Base-by-base conservation (phyloP, 108 stramenopile species). In the Fragilaria crotonensis region DNA sequence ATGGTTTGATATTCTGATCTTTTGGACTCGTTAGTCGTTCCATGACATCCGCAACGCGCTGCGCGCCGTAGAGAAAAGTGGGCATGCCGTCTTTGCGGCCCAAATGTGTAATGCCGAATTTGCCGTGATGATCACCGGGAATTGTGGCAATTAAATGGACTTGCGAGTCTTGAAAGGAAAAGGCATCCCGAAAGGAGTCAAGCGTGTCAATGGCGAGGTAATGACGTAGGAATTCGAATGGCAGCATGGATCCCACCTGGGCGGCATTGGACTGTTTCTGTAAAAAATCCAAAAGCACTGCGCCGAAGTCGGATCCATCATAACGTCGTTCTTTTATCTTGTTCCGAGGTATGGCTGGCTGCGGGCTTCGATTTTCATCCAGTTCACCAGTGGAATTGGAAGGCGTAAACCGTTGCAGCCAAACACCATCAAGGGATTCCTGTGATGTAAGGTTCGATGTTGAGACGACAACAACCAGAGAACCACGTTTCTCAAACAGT, bases 341-440 rank as follows among this genome's bases (percentile, higher is more conserved):
- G n/a, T 22, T 32, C 26, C 21, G 36, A 31, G 25, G 23, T n/a
- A n/a, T n/a, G n/a, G n/a, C n/a, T n/a, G n/a, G n/a, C n/a, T n/a
- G n/a, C n/a, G 49, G 9, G 45, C 7, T 9, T 23, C 1, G 7
- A 45, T 7, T 1, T 27, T 62, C 51, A n/a, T 22, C n/a, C n/a
- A n/a, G n/a, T n/a, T n/a, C n/a, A n/a, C n/a, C n/a, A 25, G 58
- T 30, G 19, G 33, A 28, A 5, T 11, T 57, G 19, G 19, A 17
- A 17, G 72, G 65, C 32, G 62, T 51, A 68, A 89, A 84, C 9
- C 87, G 78, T 57, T 87, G 89, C 7, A 91, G 55, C 89, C 89
- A 91, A n/a, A 72, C 67, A 20, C 73, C 85, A 68, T 91, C 89
- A 18, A 71, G 48, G 11, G 85, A 63, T 19, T 30, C 33, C 30